Evolutionary conservation across 75 land plant genomes (phyloP), one percentile per base, ranked within the genome.

Genomic region (Larix kaempferi): DNA sequence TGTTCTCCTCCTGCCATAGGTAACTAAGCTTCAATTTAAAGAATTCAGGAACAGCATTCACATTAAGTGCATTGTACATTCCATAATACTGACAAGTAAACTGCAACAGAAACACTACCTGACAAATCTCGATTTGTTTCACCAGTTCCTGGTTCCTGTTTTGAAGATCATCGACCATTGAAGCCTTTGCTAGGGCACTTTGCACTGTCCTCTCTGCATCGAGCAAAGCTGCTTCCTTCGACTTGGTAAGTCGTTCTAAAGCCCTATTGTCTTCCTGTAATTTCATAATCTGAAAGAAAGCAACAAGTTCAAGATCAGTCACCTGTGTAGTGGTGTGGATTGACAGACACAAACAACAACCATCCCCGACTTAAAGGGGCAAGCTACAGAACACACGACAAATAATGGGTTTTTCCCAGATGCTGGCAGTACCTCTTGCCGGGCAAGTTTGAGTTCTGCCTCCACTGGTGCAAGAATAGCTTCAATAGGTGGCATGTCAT

Each of bases 111-210:
- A 19, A 13, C 16, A 62, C 22, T 80, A 96, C 99, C 99, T 96
- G 99, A 76, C 94, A 96, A 52, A 94, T 94, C 59, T 96, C 99
- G 17, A 96, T 94, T 82, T 96, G 99, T 80, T 96, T 96, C 88
- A 90, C 87, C 58, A 96, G 79, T 78, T 96, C 98, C 77, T 94
- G 98, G 61, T 96, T 96, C 74, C 96, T 93, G 75, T 96, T 96
- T 72, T 92, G 99, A 2, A 96, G 76, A 80, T 96, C 99, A 86
- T 96, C 99, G 27, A 96, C 99, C 91, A 92, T 84, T 27, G 98
- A 88, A n/a, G 99, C 99, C 77, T 96, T 96, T 15, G 90, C 93
- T 78, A 95, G 79, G 13, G 99, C 99, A 77, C 84, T 80, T 59
- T 94, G 85, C 25, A 96, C 93, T 35, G 98, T 90, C 78, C 93